These are phyloP conservation scores for Tolypocladium pustulatum DNA, from an alignment of 2,329 filamentous ascomycete species.

Conservation along the genomic window DNA sequence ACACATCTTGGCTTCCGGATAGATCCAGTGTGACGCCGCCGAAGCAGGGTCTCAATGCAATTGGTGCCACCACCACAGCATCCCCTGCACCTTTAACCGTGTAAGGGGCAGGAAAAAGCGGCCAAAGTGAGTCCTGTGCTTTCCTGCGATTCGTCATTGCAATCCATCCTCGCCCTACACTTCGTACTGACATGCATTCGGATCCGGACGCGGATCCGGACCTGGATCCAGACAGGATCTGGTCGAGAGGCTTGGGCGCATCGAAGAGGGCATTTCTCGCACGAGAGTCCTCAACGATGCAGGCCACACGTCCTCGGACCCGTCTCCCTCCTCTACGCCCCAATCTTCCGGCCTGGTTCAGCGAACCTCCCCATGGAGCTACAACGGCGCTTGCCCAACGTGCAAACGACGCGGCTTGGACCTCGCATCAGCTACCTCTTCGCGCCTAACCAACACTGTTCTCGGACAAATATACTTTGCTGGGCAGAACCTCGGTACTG, in stretches of 20 bases:
- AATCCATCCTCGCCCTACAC: neutral
- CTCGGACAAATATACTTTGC: slow-evolving; percentile 33
- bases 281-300: neutral
- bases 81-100: slow-evolving; percentile 32
- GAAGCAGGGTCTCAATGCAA: slow-evolving; percentile 28
- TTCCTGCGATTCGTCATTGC: neutral
- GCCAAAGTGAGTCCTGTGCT: slow-evolving; percentile 4
- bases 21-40: slow-evolving; percentile 40
- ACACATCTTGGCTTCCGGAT: slow-evolving; percentile 1
- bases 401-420: neutral
- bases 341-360: neutral
- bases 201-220: slow-evolving; percentile 1
- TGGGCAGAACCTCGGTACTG: slow-evolving; percentile 33
- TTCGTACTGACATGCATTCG: neutral
- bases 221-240: slow-evolving; percentile 15
- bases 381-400: neutral
- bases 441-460: slow-evolving; percentile 1
- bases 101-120: slow-evolving; percentile 9
- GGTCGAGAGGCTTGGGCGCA: slow-evolving; percentile 26
- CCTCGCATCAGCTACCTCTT: neutral
- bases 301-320: neutral
- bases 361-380: neutral
- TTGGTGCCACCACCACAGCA: slow-evolving; percentile 37
- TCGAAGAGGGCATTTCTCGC: slow-evolving; percentile 24
- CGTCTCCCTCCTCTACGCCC: slow-evolving; percentile 2